A percentile compares a stretch with the other conserved stretches of the same genome.
Evolutionary conservation across 768 basidiomycete genomes (phyloP).

Genomic region (Saitozyma podzolica): DNA sequence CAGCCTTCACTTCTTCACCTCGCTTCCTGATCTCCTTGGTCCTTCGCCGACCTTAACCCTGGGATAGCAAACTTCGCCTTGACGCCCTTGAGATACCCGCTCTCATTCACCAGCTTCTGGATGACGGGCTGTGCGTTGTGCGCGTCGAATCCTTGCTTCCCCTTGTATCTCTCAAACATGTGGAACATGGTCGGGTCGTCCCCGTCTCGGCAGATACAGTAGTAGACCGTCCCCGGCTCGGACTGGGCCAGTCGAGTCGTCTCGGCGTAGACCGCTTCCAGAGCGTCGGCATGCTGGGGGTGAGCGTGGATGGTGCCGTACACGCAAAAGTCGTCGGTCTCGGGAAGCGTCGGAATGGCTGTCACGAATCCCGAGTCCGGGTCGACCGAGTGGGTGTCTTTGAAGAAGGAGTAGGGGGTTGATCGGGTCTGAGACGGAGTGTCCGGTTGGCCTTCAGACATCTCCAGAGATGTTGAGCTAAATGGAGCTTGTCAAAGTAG

Average conservation of each 20-base stretch:
- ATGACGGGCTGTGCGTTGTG: neutral
- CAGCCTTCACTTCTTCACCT: too few relatives aligned
- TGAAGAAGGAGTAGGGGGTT: too few relatives aligned
- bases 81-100: neutral
- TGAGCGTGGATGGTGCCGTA: neutral
- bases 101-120: neutral
- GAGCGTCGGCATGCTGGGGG: neutral
- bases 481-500: too few relatives aligned
- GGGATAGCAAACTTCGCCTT: neutral
- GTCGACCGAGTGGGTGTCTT: too few relatives aligned
- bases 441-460: too few relatives aligned
- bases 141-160: neutral
- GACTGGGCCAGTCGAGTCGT: neutral
- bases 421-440: too few relatives aligned
- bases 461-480: too few relatives aligned
- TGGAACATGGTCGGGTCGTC: conserved; percentile 1
- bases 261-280: neutral
- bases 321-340: too few relatives aligned
- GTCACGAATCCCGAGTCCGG: too few relatives aligned
- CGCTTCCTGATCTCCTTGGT: too few relatives aligned
- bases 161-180: conserved; percentile 4
- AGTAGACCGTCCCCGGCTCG: conserved; percentile 1
- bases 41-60: too few relatives aligned
- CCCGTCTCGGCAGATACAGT: neutral
- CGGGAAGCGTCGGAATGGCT: too few relatives aligned